Evolutionary conservation across 768 basidiomycete species (phyloP).

Genomic region (Goffeauzyma gilvescens): DNA sequence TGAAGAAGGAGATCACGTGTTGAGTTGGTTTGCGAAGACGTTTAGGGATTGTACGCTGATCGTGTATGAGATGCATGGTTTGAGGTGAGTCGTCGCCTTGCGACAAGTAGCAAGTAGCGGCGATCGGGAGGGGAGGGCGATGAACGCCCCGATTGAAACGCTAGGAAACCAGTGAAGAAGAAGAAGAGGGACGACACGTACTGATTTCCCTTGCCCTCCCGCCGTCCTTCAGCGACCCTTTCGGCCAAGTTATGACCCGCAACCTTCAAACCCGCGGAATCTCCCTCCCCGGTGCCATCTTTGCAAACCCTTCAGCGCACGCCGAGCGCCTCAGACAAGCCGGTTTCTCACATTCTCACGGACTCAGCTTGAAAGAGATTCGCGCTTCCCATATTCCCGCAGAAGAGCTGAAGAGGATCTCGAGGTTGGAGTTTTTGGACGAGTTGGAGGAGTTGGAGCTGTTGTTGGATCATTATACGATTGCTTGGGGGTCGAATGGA

Average conservation of each 20-base stretch:
- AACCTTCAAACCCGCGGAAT: slow-evolving; percentile 68
- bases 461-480: slow-evolving; percentile 70
- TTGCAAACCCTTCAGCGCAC: slow-evolving; percentile 42
- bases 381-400: slow-evolving; percentile 33
- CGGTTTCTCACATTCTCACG: slow-evolving; percentile 42
- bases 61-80: slow-evolving; percentile 83
- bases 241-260: slow-evolving; percentile 78
- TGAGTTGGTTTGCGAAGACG: slow-evolving; percentile 54
- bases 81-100: slow-evolving; percentile 35
- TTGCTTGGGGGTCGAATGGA: slow-evolving; percentile 48
- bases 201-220: too few relatives aligned
- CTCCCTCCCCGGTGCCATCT: slow-evolving; percentile 54
- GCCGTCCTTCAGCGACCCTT: slow-evolving; percentile 40
- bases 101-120: too few relatives aligned
- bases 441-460: slow-evolving; percentile 88
- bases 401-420: slow-evolving; percentile 41
- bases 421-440: slow-evolving; percentile 67
- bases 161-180: too few relatives aligned
- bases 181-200: too few relatives aligned
- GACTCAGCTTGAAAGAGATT: slow-evolving; percentile 53
- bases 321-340: slow-evolving; percentile 42
- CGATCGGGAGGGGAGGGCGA: too few relatives aligned
- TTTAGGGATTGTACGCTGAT: slow-evolving; percentile 40
- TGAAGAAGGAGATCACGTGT: slow-evolving; percentile 40
- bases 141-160: too few relatives aligned